A percentile compares a stretch with the other conserved stretches of the same genome.
Evolutionary conservation across 805 yeast species (phyloP).

Genomic region (Suhomyces sp.): DNA sequence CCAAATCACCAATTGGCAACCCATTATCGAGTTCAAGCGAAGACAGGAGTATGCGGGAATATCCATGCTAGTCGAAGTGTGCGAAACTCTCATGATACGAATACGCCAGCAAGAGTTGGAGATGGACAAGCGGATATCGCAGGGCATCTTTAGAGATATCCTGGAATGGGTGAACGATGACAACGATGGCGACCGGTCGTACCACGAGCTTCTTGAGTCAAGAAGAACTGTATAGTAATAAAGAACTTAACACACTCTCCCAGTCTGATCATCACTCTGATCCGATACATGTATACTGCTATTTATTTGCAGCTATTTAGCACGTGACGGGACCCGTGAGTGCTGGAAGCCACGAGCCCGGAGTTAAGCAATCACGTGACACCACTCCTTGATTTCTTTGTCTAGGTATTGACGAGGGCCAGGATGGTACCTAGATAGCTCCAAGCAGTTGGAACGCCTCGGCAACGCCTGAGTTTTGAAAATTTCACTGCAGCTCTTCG

Average conservation of each 20-base stretch:
- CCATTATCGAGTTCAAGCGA: constrained; percentile 66
- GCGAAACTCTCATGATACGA: constrained; percentile 62
- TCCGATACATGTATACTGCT: too few relatives aligned
- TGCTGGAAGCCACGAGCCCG: too few relatives aligned
- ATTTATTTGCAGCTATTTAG: not conserved
- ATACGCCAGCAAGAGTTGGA: constrained; percentile 59
- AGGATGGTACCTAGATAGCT: too few relatives aligned
- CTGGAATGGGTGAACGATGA: constrained; percentile 56
- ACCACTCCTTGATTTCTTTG: too few relatives aligned
- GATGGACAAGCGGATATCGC: constrained; percentile 55
- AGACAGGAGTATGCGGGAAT: constrained; percentile 44
- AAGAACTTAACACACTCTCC: not conserved
- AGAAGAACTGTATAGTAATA: constrained; percentile 1
- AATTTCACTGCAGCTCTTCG: not conserved
- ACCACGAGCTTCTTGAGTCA: constrained; percentile 6
- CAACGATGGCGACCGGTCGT: constrained; percentile 39
- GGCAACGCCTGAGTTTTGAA: not conserved
- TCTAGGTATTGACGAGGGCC: not conserved
- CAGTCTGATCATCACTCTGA: too few relatives aligned
- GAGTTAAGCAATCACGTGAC: too few relatives aligned
- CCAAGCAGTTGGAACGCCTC: too few relatives aligned
- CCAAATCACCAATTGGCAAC: constrained; percentile 54
- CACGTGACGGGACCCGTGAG: too few relatives aligned
- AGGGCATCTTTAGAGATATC: constrained; percentile 59
- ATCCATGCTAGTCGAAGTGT: constrained; percentile 69